phyloP scores from a whole-genome alignment of 2,329 filamentous ascomycete species.

The Cladosporium phlei region DNA sequence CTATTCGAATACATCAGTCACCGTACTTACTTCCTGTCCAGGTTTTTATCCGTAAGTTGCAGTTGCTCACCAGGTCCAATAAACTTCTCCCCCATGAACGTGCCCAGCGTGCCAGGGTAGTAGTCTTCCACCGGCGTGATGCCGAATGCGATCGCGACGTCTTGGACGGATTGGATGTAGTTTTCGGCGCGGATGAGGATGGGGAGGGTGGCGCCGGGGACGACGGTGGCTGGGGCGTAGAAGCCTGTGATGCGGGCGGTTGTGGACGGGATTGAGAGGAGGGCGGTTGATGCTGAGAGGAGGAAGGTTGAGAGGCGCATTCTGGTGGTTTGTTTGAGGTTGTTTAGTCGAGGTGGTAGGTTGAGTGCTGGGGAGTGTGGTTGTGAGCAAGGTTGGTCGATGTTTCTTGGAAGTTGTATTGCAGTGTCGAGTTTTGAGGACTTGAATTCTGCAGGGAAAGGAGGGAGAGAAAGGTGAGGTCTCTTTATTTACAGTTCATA shows the following conservation, averaged over 20 bases:
- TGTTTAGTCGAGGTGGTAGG: neutral
- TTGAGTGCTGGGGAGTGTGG: neutral
- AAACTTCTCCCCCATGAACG: conserved; percentile 3
- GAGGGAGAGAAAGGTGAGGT: too few relatives aligned
- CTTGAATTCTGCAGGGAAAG: too few relatives aligned
- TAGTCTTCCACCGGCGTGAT: conserved; percentile 12
- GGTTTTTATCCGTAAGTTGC: too few relatives aligned
- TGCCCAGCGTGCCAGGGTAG: conserved; percentile 12
- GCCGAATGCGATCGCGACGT: conserved; percentile 45
- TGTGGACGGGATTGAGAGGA: conserved; percentile 14
- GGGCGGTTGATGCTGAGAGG: neutral
- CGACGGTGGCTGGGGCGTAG: conserved; percentile 39
- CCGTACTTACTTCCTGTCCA: too few relatives aligned
- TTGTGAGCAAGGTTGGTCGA: neutral
- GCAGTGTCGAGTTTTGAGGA: neutral
- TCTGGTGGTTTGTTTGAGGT: neutral
- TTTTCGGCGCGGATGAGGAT: conserved; percentile 38
- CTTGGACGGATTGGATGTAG: conserved; percentile 44
- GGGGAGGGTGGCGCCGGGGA: conserved; percentile 35
- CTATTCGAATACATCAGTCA: neutral
- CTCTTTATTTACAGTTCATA: too few relatives aligned
- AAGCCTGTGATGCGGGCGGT: conserved; percentile 43
- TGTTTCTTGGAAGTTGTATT: neutral
- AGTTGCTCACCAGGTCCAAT: conserved; percentile 2
- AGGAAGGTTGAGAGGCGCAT: conserved; percentile 1